phyloP scores from a whole-genome alignment of 176 grass and related monocot species.

The Carex scoparia region DNA sequence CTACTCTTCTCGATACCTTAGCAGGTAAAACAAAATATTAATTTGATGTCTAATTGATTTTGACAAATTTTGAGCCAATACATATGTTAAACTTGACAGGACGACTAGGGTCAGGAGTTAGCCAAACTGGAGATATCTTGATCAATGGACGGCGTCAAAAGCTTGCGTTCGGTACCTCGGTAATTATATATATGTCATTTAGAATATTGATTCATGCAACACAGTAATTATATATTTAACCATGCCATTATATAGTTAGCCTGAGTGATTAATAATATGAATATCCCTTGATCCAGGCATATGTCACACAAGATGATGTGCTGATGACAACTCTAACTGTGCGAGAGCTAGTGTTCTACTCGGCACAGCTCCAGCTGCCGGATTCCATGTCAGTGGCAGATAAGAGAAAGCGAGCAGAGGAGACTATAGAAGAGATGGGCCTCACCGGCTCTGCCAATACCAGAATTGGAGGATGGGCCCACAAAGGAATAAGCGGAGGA shows the following conservation, averaged over 20 bases:
- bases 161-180: slow-evolving; percentile 66
- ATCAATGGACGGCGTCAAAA: slow-evolving; percentile 66
- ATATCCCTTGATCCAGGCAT: slow-evolving; percentile 35
- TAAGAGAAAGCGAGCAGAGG: slow-evolving; percentile 70
- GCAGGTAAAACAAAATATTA: slow-evolving; percentile 39
- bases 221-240: background rate
- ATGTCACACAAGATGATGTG: slow-evolving; percentile 94
- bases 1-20: slow-evolving; percentile 83
- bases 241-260: background rate
- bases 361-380: slow-evolving; percentile 72
- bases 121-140: slow-evolving; percentile 70
- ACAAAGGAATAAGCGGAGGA: slow-evolving; percentile 79
- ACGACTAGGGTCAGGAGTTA: slow-evolving; percentile 52
- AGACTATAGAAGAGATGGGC: slow-evolving; percentile 73
- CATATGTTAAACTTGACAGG: slow-evolving; percentile 28
- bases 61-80: background rate
- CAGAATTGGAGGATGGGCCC: slow-evolving; percentile 63
- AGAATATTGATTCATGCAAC: background rate
- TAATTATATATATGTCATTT: slow-evolving; percentile 16
- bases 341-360: slow-evolving; percentile 67
- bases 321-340: slow-evolving; percentile 89
- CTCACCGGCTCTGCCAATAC: slow-evolving; percentile 59
- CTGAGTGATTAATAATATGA: background rate
- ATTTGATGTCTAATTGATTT: background rate
- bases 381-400: slow-evolving; percentile 37